These are phyloP conservation scores for Chlorociboria aeruginascens DNA, from an alignment of 495 filamentous ascomycete species.

Conservation along the genomic window DNA sequence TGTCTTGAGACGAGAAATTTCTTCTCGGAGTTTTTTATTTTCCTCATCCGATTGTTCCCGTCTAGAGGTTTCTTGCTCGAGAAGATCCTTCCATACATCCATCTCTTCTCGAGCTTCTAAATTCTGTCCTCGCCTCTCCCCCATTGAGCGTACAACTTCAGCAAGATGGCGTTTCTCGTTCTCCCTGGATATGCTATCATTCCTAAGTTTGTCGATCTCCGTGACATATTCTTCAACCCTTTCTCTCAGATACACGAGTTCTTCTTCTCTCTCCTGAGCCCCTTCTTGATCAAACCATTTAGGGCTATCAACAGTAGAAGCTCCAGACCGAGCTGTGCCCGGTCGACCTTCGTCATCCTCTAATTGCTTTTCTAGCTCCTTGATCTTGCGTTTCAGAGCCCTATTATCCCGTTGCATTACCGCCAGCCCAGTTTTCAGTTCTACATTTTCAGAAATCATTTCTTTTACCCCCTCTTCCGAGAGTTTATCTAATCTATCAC, in stretches of 20 bases:
- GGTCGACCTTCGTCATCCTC: slow-evolving; percentile 58
- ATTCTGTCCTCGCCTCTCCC: slow-evolving; percentile 53
- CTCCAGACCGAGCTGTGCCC: slow-evolving; percentile 34
- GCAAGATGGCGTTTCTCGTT: slow-evolving; percentile 71
- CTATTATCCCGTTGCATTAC: slow-evolving; percentile 85
- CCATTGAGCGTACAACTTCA: slow-evolving; percentile 62
- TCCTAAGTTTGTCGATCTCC: slow-evolving; percentile 68
- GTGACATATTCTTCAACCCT: slow-evolving; percentile 69
- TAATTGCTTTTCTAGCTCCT: slow-evolving; percentile 75
- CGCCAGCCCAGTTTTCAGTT: slow-evolving; percentile 79
- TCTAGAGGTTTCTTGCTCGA: slow-evolving; percentile 84
- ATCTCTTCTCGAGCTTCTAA: slow-evolving; percentile 74
- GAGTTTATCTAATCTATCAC: slow-evolving; percentile 81
- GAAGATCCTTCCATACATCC: slow-evolving; percentile 87
- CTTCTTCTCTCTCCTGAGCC: slow-evolving; percentile 65
- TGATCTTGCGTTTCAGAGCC: slow-evolving; percentile 58
- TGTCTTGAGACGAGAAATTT: slow-evolving; percentile 61
- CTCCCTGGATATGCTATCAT: slow-evolving; percentile 64
- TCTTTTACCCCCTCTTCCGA: slow-evolving; percentile 96
- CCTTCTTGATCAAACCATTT: slow-evolving; percentile 37
- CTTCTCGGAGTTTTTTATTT: slow-evolving; percentile 72
- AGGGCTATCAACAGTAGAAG: slow-evolving; percentile 31
- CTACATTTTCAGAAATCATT: slow-evolving; percentile 93
- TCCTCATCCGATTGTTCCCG: slow-evolving; percentile 87
- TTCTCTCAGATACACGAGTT: slow-evolving; percentile 72